Evolutionary conservation across 2,329 filamentous ascomycete genomes (phyloP), one percentile per base, ranked within the genome.

Genomic region (Zasmidium citrigriseum): DNA sequence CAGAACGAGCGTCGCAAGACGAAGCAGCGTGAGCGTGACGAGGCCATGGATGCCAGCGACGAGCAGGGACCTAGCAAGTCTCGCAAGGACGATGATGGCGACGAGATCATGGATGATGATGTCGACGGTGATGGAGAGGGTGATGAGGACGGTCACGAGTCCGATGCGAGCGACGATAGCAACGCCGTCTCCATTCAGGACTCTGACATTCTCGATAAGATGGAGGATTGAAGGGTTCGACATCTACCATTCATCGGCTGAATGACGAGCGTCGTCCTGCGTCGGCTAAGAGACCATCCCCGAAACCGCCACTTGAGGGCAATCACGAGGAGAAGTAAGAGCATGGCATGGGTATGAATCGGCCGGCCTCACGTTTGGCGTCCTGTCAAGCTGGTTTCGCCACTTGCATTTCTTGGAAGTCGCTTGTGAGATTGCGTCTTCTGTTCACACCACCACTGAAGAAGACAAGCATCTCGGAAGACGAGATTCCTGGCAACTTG

Each of bases 191-290:
- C 64, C 41, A 23, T 63, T 47, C 66, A 68, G 54, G 63, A 67
- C 57, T 68, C 66, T 44, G 66, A 68, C 49, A 61, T 65, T 38
- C 64, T 68, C 54, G 66, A 68, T 52, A 58, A 60, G 52, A 63
- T 68, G 63, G 64, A 65, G 14, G 65, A 65, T 50, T 64, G 52
- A 64, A 50, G 51, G 4, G 50, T 21, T 22, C 5, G 20, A 23
- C 9, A 38, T 34, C 24, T 52, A 25, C 49, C 9, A 29, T n/a
- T n/a, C n/a, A n/a, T n/a, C n/a, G n/a, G n/a, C n/a, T n/a, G n/a
- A n/a, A n/a, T n/a, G n/a, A n/a, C n/a, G n/a, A n/a, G n/a, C n/a
- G n/a, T n/a, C n/a, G n/a, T n/a, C n/a, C n/a, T n/a, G n/a, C n/a
- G n/a, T n/a, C n/a, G n/a, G n/a, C n/a, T n/a, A n/a, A n/a, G n/a